These are phyloP conservation scores for Myrica gale DNA, from an alignment of 306 rosid genomes.

Conservation along the genomic window DNA sequence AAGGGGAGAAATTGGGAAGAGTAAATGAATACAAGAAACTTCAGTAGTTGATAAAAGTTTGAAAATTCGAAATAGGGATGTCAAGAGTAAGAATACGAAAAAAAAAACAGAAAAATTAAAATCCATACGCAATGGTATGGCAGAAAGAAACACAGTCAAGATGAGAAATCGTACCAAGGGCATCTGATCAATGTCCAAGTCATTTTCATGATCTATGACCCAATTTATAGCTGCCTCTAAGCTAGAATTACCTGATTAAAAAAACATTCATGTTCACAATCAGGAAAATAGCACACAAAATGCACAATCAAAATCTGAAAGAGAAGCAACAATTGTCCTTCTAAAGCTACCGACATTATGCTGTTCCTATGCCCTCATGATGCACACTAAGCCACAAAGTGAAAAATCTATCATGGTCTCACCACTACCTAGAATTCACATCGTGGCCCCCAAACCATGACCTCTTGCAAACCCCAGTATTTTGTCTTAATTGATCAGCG, in stretches of 20 bases:
- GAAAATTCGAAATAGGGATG: background rate
- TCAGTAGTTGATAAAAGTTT: background rate
- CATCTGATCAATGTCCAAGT: constrained; percentile 40
- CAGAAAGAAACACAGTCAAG: background rate
- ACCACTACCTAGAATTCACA: background rate
- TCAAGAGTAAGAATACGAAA: background rate
- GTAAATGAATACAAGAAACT: background rate
- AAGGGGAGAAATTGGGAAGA: background rate
- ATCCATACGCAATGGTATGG: background rate
- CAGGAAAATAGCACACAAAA: background rate
- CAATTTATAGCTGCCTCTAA: constrained; percentile 45
- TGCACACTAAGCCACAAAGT: background rate
- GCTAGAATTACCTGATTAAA: constrained; percentile 38
- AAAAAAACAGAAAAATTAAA: background rate
- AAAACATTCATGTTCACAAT: background rate
- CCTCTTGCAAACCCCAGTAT: background rate
- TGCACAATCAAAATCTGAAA: background rate
- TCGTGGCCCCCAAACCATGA: background rate
- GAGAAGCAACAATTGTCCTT: background rate
- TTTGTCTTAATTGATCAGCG: background rate
- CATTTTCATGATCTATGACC: constrained; percentile 50
- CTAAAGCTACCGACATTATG: background rate
- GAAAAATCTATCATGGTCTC: background rate
- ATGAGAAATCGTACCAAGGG: constrained; percentile 36
- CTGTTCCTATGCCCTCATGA: background rate